Conservation (phyloP, 2,329 filamentous ascomycete species). For the Claviceps capensis region DNA sequence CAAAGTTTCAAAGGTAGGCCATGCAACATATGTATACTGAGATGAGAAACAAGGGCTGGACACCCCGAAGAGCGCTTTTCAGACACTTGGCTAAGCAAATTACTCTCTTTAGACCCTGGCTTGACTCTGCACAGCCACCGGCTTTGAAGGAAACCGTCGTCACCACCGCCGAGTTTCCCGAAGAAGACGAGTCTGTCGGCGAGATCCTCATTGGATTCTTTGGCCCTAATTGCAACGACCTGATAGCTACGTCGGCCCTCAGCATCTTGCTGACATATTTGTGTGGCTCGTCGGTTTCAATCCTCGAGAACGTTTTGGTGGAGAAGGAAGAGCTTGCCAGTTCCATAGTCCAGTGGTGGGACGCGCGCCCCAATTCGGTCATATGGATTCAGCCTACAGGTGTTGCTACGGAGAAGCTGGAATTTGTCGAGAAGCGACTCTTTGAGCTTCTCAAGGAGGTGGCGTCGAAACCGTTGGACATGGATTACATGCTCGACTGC, state of each 20-base stretch:
- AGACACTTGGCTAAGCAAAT: background rate
- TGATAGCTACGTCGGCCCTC: slow-evolving; percentile 54
- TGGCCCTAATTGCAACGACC: slow-evolving; percentile 67
- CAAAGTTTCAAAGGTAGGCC: slow-evolving; percentile 55
- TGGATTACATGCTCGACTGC: slow-evolving; percentile 82
- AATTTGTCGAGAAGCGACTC: slow-evolving; percentile 70
- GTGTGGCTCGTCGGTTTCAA: slow-evolving; percentile 80
- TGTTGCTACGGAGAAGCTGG: slow-evolving; percentile 76
- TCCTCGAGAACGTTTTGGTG: slow-evolving; percentile 83
- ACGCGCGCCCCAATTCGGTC: slow-evolving; percentile 66
- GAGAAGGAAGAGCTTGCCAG: slow-evolving; percentile 88
- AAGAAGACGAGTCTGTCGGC: slow-evolving; percentile 88
- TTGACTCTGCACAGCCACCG: slow-evolving; percentile 71
- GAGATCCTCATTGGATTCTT: slow-evolving; percentile 80
- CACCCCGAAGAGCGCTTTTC: background rate
- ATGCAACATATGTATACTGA: no score
- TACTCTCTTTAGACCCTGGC: slow-evolving; percentile 53
- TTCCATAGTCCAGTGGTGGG: slow-evolving; percentile 66
- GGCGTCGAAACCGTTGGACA: slow-evolving; percentile 66
- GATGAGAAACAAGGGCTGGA: background rate
- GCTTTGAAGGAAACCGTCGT: slow-evolving; percentile 57
- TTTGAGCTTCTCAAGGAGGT: slow-evolving; percentile 74
- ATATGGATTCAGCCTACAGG: slow-evolving; percentile 79
- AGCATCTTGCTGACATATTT: slow-evolving; percentile 76
- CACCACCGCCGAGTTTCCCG: slow-evolving; percentile 78